Base-by-base conservation (phyloP, 768 basidiomycete species). In the Boletus rex-veris region DNA sequence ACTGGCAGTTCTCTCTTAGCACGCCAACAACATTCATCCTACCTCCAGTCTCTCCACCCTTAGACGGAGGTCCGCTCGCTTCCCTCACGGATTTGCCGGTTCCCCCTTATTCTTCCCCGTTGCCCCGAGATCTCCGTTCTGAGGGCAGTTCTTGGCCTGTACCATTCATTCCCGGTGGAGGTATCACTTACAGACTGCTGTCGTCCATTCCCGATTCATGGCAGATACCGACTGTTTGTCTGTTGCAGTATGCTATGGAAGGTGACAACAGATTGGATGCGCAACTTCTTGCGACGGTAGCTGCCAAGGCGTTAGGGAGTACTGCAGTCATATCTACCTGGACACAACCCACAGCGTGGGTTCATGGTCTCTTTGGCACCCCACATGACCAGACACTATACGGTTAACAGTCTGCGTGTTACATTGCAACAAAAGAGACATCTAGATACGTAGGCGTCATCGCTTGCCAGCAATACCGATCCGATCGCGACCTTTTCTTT, bases 221-320 rank as follows among this genome's bases (percentile, higher is more conserved):
- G 77, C 60, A 74, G 18, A 75, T 80, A 39, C 84, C 85, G 21
- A 80, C 77, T 1, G 81, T 78, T 0, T 74, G 79, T 15, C 68
- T 92, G 10, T 72, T 90, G 45, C 86, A 89, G 44, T 92, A 89
- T 63, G 89, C 83, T 11, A 74, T 88, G 53, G 90, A 93, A 64
- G 90, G 91, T 2, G 91, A 93, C 66, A 93, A 93, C 61, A 76
- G 85, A 53, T 74, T 66, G 16, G 90, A 93, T 66, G 90, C 90
- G 0, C 74, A 75, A 18, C 63, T 84, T 35, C 73, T 89, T 39
- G 86, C 88, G 4, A 71, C 73, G 6, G 80, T 78, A 26, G 74
- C 78, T 7, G 72, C 75, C 39, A 83, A 78, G 56, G 74, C 79
- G 4, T 48, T 87, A 30, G 75, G 69, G 3, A 57, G 72, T 16